A percentile compares a stretch with the other conserved stretches of the same genome.
These are phyloP conservation scores for Brachypodium distachyon DNA, from an alignment of 202 grass and related monocot genomes.

Conservation along the genomic window DNA sequence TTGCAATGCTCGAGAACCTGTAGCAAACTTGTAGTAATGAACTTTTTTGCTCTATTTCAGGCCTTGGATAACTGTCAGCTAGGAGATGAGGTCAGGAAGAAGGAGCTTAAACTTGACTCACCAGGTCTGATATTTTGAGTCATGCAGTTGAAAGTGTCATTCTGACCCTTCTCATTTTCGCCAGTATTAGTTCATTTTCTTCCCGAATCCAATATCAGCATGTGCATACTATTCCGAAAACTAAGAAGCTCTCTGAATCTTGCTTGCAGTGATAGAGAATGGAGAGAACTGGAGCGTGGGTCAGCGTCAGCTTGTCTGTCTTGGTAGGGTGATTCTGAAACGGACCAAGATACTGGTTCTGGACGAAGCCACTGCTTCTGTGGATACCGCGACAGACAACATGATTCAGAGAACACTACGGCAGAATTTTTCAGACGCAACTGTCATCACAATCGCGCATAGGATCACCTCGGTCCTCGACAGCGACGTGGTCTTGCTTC, in stretches of 20 bases:
- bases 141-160: neutral
- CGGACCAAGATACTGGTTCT: constrained; percentile 76
- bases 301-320: constrained; percentile 82
- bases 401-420: constrained; percentile 82
- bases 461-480: constrained; percentile 86
- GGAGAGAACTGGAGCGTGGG: constrained; percentile 99
- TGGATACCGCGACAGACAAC: constrained; percentile 82
- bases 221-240: neutral
- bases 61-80: constrained; percentile 80
- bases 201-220: neutral
- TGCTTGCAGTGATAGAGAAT: constrained; percentile 65
- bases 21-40: neutral
- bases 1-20: neutral
- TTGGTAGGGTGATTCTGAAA: constrained; percentile 79
- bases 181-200: neutral
- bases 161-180: neutral
- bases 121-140: constrained; percentile 32
- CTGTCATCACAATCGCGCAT: constrained; percentile 89
- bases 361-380: constrained; percentile 83
- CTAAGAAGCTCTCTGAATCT: neutral
- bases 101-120: constrained; percentile 73
- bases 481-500: constrained; percentile 87
- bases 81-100: constrained; percentile 80
- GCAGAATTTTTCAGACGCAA: constrained; percentile 73
- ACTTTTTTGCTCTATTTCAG: constrained; percentile 22